Percentiles rank a stretch among this genome's conserved stretches.
Evolutionary conservation across 306 rosid genomes (phyloP).

Genomic region (Lathyrus tuberosus): DNA sequence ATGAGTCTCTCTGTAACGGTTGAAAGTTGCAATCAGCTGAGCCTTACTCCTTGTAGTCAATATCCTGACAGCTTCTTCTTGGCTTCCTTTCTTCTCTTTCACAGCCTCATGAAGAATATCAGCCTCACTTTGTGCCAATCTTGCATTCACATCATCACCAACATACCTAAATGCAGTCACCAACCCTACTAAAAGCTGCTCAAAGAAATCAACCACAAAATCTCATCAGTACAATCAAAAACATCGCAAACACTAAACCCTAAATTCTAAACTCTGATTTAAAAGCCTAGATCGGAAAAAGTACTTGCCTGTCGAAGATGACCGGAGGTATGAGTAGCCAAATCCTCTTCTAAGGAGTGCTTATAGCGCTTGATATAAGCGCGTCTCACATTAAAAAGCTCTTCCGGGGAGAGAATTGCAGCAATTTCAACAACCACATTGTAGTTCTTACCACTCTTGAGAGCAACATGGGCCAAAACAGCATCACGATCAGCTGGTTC

Average conservation of each 20-base stretch:
- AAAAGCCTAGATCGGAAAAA: neutral
- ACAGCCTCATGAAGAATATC: constrained; percentile 70
- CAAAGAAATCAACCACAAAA: constrained; percentile 22
- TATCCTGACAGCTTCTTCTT: constrained; percentile 71
- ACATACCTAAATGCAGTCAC: constrained; percentile 53
- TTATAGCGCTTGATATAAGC: constrained; percentile 57
- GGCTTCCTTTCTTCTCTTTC: constrained; percentile 58
- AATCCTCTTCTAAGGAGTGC: constrained; percentile 84
- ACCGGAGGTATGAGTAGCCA: constrained; percentile 68
- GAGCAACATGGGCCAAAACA: constrained; percentile 66
- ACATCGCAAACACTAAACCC: no score
- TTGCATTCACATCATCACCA: constrained; percentile 54
- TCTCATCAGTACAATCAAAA: neutral
- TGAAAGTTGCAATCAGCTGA: constrained; percentile 55
- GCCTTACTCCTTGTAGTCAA: constrained; percentile 73
- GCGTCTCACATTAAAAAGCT: constrained; percentile 58
- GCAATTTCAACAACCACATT: constrained; percentile 65
- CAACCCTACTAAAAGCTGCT: constrained; percentile 63
- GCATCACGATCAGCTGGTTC: constrained; percentile 81
- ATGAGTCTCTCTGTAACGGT: constrained; percentile 56
- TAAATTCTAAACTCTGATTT: no score
- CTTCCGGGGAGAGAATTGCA: constrained; percentile 60
- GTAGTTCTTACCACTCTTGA: constrained; percentile 53
- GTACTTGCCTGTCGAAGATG: constrained; percentile 69
- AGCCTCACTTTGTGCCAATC: constrained; percentile 63